Evolutionary conservation across 1,284 basidiomycete species (phyloP), one percentile per base, ranked within the genome.

Genomic region (Rhodofomes roseus): DNA sequence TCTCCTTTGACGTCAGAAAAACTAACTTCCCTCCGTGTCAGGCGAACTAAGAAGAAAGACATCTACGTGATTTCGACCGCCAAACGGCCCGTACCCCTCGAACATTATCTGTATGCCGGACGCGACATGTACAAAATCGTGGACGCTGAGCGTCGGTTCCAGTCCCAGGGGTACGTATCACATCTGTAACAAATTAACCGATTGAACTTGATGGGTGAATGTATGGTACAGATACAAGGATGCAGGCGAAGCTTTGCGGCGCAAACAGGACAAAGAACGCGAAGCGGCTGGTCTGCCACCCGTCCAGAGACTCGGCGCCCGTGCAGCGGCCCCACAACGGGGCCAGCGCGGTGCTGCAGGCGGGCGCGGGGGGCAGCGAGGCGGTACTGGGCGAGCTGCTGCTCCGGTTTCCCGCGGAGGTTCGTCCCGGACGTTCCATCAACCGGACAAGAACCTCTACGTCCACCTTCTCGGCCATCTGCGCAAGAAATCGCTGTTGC

Each of bases 31-130:
- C 11, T n/a, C 9, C 50, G n/a, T 6, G 7, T 27, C 64, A 96
- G 97, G 2, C 91, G 97, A 11, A 99, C 97, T 1, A 99, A 99
- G 80, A 97, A 95, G 80, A 99, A 98, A 75, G 95, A 99, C 68
- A 98, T 99, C 60, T 99, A 98, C 73, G 97, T 99, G 56, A 98
- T 99, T 65, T 97, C 93, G 23, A 99, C 97, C 0, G 87, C 92
- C 1, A 96, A 98, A 75, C 85, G 97, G 61, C 97, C 97, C 0
- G 96, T 99, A 2, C 97, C 97, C 2, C 81, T 99, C 41, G 96
- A 99, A 74, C 97, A 99, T 77, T 98, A 92, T 75, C 78, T 99
- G 5, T 99, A 97, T 76, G 95, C 96, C 1, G 93, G 94, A 12
- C 85, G 90, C 63, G 95, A 98, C 50, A 78, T 92, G 67, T 90